Evolutionary conservation across 2,329 filamentous ascomycete genomes (phyloP), one percentile per base, ranked within the genome.

Genomic region (Cucurbitaria berberidis): DNA sequence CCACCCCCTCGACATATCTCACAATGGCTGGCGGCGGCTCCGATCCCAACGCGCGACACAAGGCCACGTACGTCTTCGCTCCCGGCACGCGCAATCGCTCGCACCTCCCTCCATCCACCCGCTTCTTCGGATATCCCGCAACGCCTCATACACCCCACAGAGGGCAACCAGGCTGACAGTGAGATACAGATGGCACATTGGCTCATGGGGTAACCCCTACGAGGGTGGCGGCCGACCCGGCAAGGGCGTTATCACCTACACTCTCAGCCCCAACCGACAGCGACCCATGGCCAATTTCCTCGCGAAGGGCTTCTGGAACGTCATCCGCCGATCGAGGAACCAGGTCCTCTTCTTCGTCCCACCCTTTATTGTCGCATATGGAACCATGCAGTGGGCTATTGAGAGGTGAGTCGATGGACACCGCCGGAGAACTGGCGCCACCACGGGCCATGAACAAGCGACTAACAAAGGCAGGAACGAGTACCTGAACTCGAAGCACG

Each of bases 261-360:
- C 88, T 64, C 75, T 99, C 66, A 88, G 90, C 67, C 80, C 89
- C 65, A 98, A 99, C 85, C 89, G 90, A 75, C 93, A 96, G 82
- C 88, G 90, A 72, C 90, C 92, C 60, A 84, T 96, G 65, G 91
- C 91, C 61, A 91, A 90, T 69, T 82, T 88, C 55, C 78, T 84
- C 62, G 81, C 93, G 77, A 89, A 88, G 65, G 93, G 93, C 72
- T 80, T 98, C 82, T 98, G 98, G 88, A 99, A 99, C 86, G 88
- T 86, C 69, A 96, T 89, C 85, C 88, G 95, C 78, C 87, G 95
- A 72, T 90, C 89, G 80, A 88, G 87, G 76, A 78, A 84, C 67
- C 95, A 98, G 83, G 86, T 96, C 66, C 86, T 98, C 67, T 99
- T 93, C 85, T 87, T 93, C 78, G 84, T 88, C 22, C 90, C 95